Base-by-base conservation (phyloP, 495 filamentous ascomycete genomes). In the Penicillium subrubescens region DNA sequence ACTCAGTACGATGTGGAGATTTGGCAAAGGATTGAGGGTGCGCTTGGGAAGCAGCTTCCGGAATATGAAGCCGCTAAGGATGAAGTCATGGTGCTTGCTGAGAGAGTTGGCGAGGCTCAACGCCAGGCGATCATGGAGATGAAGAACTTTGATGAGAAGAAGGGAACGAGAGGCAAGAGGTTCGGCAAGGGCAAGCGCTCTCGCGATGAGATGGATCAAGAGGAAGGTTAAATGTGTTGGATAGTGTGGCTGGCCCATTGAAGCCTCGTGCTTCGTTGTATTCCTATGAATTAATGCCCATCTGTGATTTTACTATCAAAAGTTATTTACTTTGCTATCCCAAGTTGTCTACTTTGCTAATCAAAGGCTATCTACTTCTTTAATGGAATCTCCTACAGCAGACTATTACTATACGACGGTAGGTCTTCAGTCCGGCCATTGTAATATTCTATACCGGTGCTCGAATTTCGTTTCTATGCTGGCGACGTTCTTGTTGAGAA, bases 1-100 rank as follows among this genome's bases (percentile, higher is more conserved):
- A 96, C 90, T 5, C 95, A 99, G 72, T 98, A 97, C 63, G 95
- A 98, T 69, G 71, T 96, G 31, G 95, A 98, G 72, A 80, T 97
- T 5, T 97, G 85, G 79, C 77, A 90, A 69, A 77, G 96, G 11
- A 96, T 97, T 43, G 95, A 99, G 75, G 81, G 83, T 1, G 92
- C 93, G 1, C 78, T 99, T 23, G 90, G 90, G 19, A 90, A 86
- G 77, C 87, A 94, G 74, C 76, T 96, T 60, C 71, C 81, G 1
- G 89, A 93, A 70, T 89, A 89, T 66, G 75, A 88, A 57, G 77
- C 74, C 2, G 82, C 84, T 46, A 92, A 92, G 79, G 93, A 97
- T 19, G 93, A 97, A 71, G 93, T 91, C 0, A 90, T 97, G 91
- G 83, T 97, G 10, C 77, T 97, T 68, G 88, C 86, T 57, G 84